Percentiles rank a stretch among this genome's conserved stretches.
phyloP scores from a whole-genome alignment of 1,284 basidiomycete genomes.

The Heterobasidion irregulare region DNA sequence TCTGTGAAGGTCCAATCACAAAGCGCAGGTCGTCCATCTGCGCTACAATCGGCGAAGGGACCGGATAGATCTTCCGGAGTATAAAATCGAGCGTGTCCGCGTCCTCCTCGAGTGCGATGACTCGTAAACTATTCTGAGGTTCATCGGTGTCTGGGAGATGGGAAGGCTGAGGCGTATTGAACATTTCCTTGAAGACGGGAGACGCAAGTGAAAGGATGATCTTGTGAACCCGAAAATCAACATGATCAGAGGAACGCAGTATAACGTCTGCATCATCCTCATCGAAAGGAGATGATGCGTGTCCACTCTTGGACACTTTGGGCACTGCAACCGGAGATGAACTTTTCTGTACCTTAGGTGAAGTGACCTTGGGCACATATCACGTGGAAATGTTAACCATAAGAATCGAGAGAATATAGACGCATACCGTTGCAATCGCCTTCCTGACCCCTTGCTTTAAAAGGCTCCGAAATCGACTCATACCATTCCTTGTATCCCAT shows the following conservation, averaged over 20 bases:
- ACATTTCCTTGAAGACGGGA: conserved; percentile 8
- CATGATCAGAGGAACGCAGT: conserved; percentile 5
- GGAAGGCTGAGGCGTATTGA: conserved; percentile 1
- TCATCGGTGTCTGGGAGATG: not conserved
- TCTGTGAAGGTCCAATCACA: not conserved
- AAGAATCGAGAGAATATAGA: too few species aligned
- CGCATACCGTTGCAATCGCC: too few species aligned
- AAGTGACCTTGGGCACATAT: too few species aligned
- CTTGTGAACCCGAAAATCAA: conserved; percentile 9
- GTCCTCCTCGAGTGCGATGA: not conserved
- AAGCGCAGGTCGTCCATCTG: not conserved
- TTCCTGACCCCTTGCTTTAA: too few species aligned
- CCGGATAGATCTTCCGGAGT: not conserved
- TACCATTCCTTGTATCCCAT: too few species aligned
- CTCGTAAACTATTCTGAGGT: too few species aligned
- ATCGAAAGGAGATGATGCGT: conserved; percentile 4
- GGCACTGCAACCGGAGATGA: too few species aligned
- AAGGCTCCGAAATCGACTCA: too few species aligned
- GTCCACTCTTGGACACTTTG: too few species aligned
- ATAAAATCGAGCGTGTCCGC: not conserved
- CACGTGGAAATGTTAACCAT: too few species aligned
- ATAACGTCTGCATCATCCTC: conserved; percentile 2
- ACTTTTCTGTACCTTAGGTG: too few species aligned
- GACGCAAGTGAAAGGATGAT: conserved; percentile 7
- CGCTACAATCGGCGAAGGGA: not conserved